Evolutionary conservation across 495 filamentous ascomycete species (phyloP).

Genomic region (Aspergillus bridgeri): DNA sequence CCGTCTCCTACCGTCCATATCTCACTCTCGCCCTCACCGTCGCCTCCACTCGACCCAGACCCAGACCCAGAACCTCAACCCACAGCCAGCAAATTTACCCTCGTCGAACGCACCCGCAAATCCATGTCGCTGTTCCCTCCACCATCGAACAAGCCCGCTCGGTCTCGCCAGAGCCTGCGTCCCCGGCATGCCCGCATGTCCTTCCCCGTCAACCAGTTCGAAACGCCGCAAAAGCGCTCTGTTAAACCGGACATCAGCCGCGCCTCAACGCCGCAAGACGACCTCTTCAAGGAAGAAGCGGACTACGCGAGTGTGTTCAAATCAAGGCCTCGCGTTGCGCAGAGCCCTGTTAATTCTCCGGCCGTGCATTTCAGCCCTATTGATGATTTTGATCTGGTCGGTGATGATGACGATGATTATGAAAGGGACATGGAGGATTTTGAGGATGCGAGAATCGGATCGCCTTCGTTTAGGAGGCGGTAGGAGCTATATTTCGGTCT

Average conservation of each 20-base stretch:
- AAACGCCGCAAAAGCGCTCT: constrained; percentile 41
- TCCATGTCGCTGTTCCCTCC: constrained; percentile 65
- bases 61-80: constrained; percentile 29
- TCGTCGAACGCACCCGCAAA: constrained; percentile 74
- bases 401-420: constrained; percentile 7
- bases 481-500: neutral
- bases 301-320: constrained; percentile 85
- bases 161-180: constrained; percentile 25
- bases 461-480: constrained; percentile 12
- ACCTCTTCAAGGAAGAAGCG: constrained; percentile 62
- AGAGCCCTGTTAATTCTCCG: constrained; percentile 67
- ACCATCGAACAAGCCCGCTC: constrained; percentile 17
- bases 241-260: constrained; percentile 25
- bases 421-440: constrained; percentile 6
- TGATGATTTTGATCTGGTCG: constrained; percentile 31
- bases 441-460: neutral
- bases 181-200: constrained; percentile 45
- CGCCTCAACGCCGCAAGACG: constrained; percentile 52
- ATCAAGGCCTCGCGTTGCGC: constrained; percentile 73
- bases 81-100: constrained; percentile 26
- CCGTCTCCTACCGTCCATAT: neutral
- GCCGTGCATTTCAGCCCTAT: constrained; percentile 40
- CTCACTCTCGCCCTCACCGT: neutral
- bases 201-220: constrained; percentile 61
- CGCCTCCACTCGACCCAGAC: constrained; percentile 16